Evolutionary conservation across 768 basidiomycete species (phyloP).

Genomic region (Macrolepiota dolichaula): DNA sequence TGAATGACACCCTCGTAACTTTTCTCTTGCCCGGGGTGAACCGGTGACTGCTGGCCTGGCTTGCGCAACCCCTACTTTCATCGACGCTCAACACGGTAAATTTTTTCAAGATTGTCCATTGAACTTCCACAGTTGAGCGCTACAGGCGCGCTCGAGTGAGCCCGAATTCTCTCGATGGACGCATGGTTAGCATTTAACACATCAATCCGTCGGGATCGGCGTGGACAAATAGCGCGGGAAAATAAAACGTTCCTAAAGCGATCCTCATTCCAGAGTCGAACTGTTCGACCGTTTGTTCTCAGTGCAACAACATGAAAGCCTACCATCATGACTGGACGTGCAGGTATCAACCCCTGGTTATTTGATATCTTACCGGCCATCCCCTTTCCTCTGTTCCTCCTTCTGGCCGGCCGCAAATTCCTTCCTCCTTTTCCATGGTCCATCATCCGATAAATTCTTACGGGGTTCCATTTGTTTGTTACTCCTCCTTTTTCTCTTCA

Average conservation of each 20-base stretch:
- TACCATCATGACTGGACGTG: not conserved
- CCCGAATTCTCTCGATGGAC: too few species aligned
- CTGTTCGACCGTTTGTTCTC: not conserved
- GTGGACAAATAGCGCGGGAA: not conserved
- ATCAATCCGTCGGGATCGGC: too few species aligned
- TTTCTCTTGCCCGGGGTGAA: too few species aligned
- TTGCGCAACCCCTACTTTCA: too few species aligned
- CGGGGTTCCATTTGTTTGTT: conserved; percentile 19
- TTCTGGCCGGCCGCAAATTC: conserved; percentile 27
- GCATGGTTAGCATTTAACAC: too few species aligned
- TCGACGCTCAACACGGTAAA: too few species aligned
- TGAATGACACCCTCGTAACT: too few species aligned
- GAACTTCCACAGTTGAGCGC: too few species aligned
- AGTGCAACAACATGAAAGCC: not conserved
- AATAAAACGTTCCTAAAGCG: not conserved
- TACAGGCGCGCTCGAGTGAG: too few species aligned
- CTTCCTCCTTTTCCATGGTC: conserved; percentile 22
- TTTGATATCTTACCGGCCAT: conserved; percentile 37
- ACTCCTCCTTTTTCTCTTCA: conserved; percentile 36
- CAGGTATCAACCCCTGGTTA: not conserved
- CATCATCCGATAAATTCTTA: conserved; percentile 25
- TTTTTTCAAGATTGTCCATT: too few species aligned
- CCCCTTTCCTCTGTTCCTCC: conserved; percentile 34
- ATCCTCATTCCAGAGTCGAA: not conserved
- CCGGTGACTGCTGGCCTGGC: too few species aligned